Conservation (phyloP, 192 early-diverging fungal genomes). For the Backusella tarrabulga region DNA sequence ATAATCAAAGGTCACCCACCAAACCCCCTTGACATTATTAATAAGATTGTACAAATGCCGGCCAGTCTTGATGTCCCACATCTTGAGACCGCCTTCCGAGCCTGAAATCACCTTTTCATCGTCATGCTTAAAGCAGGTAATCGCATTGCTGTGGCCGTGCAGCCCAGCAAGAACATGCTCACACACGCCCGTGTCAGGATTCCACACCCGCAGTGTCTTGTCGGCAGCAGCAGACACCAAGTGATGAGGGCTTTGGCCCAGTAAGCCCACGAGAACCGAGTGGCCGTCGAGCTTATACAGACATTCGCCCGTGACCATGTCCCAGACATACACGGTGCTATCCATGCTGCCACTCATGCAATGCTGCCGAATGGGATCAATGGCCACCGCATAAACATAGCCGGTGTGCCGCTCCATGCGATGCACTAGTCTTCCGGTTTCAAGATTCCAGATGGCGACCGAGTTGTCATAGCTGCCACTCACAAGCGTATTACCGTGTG, state of each 20-base stretch:
- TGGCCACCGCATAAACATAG: constrained; percentile 93
- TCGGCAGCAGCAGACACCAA: constrained; percentile 96
- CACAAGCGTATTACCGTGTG: constrained; percentile 81
- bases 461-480: constrained; percentile 91
- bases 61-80: constrained; percentile 93
- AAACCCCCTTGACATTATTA: constrained; percentile 79
- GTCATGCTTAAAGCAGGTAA: constrained; percentile 99
- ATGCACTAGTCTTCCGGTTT: constrained; percentile 67
- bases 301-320: constrained; percentile 73
- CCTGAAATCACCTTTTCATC: constrained; percentile 92
- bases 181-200: constrained; percentile 58
- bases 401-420: constrained; percentile 84
- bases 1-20: constrained; percentile 93
- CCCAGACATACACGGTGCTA: constrained; percentile 91
- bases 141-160: constrained; percentile 69
- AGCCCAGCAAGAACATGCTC: constrained; percentile 63
- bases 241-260: constrained; percentile 80
- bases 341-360: constrained; percentile 96
- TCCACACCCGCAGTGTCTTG: constrained; percentile 91
- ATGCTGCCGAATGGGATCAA: constrained; percentile 77
- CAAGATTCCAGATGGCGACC: constrained; percentile 90
- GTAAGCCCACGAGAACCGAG: constrained; percentile 87
- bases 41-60: constrained; percentile 80
- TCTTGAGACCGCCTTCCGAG: constrained; percentile 88
- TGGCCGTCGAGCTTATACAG: constrained; percentile 88